Evolutionary conservation across 2,329 filamentous ascomycete genomes (phyloP), one percentile per base, ranked within the genome.

Genomic region (Aspergillus uvarum): DNA sequence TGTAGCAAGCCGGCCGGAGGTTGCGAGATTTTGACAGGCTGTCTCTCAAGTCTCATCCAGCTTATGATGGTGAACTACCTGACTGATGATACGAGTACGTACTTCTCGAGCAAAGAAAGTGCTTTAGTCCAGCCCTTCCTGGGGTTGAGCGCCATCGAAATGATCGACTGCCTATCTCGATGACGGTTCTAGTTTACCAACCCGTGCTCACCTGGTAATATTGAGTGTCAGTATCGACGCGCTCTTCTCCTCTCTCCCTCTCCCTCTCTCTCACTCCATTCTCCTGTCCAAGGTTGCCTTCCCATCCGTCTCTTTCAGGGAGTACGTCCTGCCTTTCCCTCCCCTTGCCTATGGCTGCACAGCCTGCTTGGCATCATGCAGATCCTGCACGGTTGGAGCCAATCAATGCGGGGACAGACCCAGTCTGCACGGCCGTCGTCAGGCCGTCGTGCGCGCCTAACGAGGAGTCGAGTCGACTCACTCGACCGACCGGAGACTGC

Each of bases 311-410:
- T 44, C 38, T 16, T 44, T 19, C 26, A 29, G 8, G 26, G 26
- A 16, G 2, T 44, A 19, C 14, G 12, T 44, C 38, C 16, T 44
- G 6, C 24, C 24, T 10, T 54, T 44, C 24, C 26, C 50, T 29
- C 47, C 53, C 62, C 62, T 64, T 63, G 53, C 62, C 56, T 63
- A 48, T 53, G 29, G 58, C 56, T 61, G 63, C 63, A 65, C 63
- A 61, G 61, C 54, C 57, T 60, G 58, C 63, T 65, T 65, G 63
- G 61, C 63, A 50, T 62, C 56, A 59, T 55, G 63, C 56, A 65
- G 61, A 65, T 65, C 63, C 59, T 60, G 58, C 48, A 31, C 24
- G 12, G 19, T 29, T 22, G 44, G 29, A 31, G 32, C 63, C 59
- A 63, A 65, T 63, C 47, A 63, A 31, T 32, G 35, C 22, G n/a